A percentile compares a stretch with the other conserved stretches of the same genome.
Conservation (phyloP, 495 filamentous ascomycete species). For the Trypethelium eluteriae region DNA sequence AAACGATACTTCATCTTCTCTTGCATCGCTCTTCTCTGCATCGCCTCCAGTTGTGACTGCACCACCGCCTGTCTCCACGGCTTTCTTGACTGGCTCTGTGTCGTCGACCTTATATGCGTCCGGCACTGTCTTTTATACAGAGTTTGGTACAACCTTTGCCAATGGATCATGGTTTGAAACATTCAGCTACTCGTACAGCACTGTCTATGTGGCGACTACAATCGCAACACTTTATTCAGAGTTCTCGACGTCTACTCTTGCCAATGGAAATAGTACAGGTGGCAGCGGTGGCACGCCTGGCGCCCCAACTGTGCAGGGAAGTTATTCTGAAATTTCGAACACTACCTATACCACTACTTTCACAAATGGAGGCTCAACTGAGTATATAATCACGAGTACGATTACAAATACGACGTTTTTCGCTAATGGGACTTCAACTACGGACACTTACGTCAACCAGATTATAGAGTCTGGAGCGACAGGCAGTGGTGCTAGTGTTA, state of each 20-base stretch:
- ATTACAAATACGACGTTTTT: background rate
- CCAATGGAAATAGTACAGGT: background rate
- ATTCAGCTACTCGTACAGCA: slow-evolving; percentile 1
- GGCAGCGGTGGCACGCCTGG: background rate
- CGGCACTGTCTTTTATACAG: background rate
- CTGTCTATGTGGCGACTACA: background rate
- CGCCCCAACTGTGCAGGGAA: background rate
- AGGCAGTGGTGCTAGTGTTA: background rate
- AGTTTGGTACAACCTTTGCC: background rate
- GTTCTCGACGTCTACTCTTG: background rate
- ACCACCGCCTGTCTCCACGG: background rate
- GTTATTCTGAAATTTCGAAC: background rate
- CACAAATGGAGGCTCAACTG: background rate
- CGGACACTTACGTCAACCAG: background rate
- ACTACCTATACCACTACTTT: background rate
- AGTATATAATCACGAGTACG: background rate
- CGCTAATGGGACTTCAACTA: background rate
- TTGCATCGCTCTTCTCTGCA: slow-evolving; percentile 4
- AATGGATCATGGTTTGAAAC: slow-evolving; percentile 3
- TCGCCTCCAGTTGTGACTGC: background rate
- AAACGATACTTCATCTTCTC: background rate
- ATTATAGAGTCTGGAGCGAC: background rate
- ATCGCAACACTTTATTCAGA: background rate
- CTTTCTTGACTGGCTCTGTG: background rate
- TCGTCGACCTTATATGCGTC: background rate